Percentiles rank a stretch among this genome's conserved stretches.
These are phyloP conservation scores for Immersiporthe knoxdaviesiana DNA, from an alignment of 2,329 filamentous ascomycete species.

Conservation along the genomic window DNA sequence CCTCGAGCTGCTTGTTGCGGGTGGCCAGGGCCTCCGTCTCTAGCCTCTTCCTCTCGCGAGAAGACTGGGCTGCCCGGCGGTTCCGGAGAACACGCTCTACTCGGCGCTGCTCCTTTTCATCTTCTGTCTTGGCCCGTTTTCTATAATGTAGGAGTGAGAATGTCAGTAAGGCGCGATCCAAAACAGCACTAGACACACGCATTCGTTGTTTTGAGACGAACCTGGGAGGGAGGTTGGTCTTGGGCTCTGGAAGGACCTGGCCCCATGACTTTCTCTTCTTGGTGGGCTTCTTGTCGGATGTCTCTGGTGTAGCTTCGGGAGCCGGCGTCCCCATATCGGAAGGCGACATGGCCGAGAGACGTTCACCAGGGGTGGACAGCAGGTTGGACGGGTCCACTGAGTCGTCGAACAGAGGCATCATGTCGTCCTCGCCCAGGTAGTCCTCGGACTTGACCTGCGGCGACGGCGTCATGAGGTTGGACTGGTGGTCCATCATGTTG, in stretches of 20 bases:
- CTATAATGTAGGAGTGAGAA: too few relatives aligned
- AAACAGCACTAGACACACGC: too few relatives aligned
- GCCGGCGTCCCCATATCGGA: constrained; percentile 29
- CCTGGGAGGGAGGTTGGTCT: constrained; percentile 93
- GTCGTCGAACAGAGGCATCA: constrained; percentile 56
- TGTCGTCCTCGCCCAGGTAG: constrained; percentile 56
- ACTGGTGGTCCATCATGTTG: constrained; percentile 32
- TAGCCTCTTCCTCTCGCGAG: constrained; percentile 85
- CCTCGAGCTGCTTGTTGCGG: constrained; percentile 72
- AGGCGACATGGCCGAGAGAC: constrained; percentile 11
- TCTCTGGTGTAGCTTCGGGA: constrained; percentile 29
- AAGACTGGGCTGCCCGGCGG: constrained; percentile 93
- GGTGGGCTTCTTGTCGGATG: constrained; percentile 63
- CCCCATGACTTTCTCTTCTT: constrained; percentile 99
- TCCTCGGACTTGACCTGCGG: constrained; percentile 56
- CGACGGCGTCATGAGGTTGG: constrained; percentile 38
- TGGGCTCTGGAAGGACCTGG: constrained; percentile 92
- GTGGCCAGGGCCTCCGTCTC: constrained; percentile 86
- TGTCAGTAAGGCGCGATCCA: not conserved
- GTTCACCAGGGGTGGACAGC: constrained; percentile 15
- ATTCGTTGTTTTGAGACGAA: constrained; percentile 44
- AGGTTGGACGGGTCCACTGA: constrained; percentile 51
- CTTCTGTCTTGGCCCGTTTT: constrained; percentile 97
- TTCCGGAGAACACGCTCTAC: constrained; percentile 97
- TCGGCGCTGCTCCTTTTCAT: constrained; percentile 97